Evolutionary conservation across 768 basidiomycete species (phyloP), one percentile per base, ranked within the genome.

Genomic region (Dioszegia crocea): DNA sequence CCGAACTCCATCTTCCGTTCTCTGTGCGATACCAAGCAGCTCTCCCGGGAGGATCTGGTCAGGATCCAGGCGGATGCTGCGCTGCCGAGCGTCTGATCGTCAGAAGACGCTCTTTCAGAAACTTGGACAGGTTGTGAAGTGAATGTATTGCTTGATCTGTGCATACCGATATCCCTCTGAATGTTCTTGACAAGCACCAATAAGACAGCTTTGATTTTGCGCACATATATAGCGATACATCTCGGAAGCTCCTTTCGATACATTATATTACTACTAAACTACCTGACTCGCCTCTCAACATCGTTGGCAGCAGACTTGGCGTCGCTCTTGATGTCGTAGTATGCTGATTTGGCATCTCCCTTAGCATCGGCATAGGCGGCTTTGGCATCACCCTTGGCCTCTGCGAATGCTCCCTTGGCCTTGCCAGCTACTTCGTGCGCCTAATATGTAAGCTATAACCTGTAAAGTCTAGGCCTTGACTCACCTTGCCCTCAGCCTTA

Each of bases 1-100:
- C 77, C 81, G 49, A 80, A 80, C 54, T 87, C 86, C 1, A 84
- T 88, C 51, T 88, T 88, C 80, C 80, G 86, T 19, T 82, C 83
- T 2, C 81, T 88, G 24, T 88, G 87, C 67, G 79, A 86, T 56
- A 63, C 52, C 30, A 59, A 64, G 62, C 39, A 52, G 19, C 36
- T 62, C 27, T 31, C 47, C n/a, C 23, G 60, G 19, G 49, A 62
- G 8, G 56, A 57, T 16, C 56, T 62, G 8, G 23, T 57, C 5
- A 45, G 56, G 10, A 62, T 62, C 41, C 60, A 53, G 33, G 56
- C 47, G 3, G 59, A 60, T 27, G 59, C 59, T 26, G 48, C 23
- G n/a, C n/a, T n/a, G n/a, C n/a, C n/a, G n/a, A n/a, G n/a, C n/a
- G n/a, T n/a, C n/a, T n/a, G n/a, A n/a, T n/a, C n/a, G n/a, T n/a